A percentile compares a stretch with the other conserved stretches of the same genome.
Conservation (phyloP, 2,329 filamentous ascomycete genomes). For the Cyanodermella asteris region DNA sequence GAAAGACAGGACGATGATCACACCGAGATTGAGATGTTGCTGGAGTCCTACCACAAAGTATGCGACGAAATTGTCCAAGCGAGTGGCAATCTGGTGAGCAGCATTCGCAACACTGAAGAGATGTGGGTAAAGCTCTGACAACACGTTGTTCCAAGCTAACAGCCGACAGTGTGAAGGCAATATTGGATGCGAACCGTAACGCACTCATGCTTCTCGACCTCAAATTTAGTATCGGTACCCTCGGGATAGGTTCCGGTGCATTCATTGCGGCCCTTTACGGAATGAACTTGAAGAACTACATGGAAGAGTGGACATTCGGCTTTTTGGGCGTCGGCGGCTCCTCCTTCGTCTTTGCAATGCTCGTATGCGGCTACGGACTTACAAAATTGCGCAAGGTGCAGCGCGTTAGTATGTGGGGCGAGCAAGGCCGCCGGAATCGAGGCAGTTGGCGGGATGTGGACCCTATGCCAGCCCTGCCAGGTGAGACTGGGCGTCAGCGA, state of each 20-base stretch:
- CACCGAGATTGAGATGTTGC: conserved; percentile 86
- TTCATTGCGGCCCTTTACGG: conserved; percentile 97
- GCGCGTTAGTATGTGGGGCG: conserved; percentile 67
- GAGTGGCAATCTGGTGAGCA: conserved; percentile 75
- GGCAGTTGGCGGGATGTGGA: conserved; percentile 6
- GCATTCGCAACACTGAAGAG: conserved; percentile 94
- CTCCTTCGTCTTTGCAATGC: conserved; percentile 48
- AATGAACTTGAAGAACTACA: conserved; percentile 98
- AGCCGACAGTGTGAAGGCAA: conserved; percentile 61
- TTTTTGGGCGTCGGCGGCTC: conserved; percentile 54
- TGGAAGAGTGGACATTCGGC: conserved; percentile 78
- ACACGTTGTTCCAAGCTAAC: background rate
- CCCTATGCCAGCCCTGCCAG: conserved; percentile 2
- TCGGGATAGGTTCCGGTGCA: conserved; percentile 84
- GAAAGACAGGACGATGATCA: conserved; percentile 64
- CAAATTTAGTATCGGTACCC: conserved; percentile 85
- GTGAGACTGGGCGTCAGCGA: conserved; percentile 5
- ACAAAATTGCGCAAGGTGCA: conserved; percentile 67
- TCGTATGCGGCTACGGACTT: conserved; percentile 70
- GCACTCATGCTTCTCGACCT: conserved; percentile 92
- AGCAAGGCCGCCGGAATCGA: conserved; percentile 10
- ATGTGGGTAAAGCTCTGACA: conserved; percentile 40
- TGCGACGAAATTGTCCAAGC: conserved; percentile 96
- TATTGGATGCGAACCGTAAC: conserved; percentile 94
- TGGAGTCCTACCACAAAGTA: conserved; percentile 95